Evolutionary conservation across 2,329 filamentous ascomycete genomes (phyloP).

Genomic region (Dactylonectria macrodidyma): DNA sequence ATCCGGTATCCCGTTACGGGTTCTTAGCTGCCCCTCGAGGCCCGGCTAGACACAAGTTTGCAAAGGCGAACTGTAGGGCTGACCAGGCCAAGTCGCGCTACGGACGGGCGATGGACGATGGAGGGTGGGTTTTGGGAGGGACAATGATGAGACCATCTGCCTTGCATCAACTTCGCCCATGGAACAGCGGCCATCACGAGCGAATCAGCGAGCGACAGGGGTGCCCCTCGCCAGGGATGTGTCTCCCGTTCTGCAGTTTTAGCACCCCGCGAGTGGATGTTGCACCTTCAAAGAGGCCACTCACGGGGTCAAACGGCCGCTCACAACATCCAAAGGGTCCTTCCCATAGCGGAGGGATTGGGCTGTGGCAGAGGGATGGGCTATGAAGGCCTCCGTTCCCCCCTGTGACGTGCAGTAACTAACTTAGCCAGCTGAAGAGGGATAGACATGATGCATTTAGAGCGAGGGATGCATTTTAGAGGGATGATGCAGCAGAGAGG

Average conservation of each 20-base stretch:
- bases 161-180: slow-evolving; percentile 48
- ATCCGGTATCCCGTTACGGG: not conserved
- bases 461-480: too few relatives aligned
- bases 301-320: slow-evolving; percentile 17
- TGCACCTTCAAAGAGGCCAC: not conserved
- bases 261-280: slow-evolving; percentile 35
- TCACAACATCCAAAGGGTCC: slow-evolving; percentile 25
- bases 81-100: slow-evolving; percentile 22
- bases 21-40: too few relatives aligned
- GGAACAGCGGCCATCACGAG: slow-evolving; percentile 51
- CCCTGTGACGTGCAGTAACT: slow-evolving; percentile 34
- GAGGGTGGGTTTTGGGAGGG: not conserved
- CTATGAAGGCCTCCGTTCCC: slow-evolving; percentile 27
- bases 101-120: not conserved
- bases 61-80: slow-evolving; percentile 42
- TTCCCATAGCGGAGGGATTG: slow-evolving; percentile 12
- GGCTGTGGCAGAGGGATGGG: too few relatives aligned
- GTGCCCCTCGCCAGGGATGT: slow-evolving; percentile 34
- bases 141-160: slow-evolving; percentile 37
- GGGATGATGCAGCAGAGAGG: slow-evolving; percentile 5
- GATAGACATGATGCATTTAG: too few relatives aligned
- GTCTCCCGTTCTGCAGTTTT: slow-evolving; percentile 16
- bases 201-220: slow-evolving; percentile 43
- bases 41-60: too few relatives aligned
- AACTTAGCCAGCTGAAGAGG: not conserved